Evolutionary conservation across 257 asterid genomes (phyloP).

Genomic region (Scutellaria galericulata): DNA sequence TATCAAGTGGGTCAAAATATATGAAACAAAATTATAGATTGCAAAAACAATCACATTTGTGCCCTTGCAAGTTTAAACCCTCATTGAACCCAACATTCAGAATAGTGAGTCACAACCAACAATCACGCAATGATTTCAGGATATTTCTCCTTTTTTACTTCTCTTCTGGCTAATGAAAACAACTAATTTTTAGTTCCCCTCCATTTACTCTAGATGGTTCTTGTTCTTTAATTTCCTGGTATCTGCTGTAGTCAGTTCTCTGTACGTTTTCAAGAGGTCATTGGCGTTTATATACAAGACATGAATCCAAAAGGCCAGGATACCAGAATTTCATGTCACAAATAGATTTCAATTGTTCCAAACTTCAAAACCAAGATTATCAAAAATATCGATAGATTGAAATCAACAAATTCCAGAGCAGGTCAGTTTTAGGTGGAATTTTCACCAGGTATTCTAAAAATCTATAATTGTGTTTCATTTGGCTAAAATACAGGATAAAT

Average conservation of each 20-base stretch:
- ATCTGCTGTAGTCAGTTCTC: not conserved
- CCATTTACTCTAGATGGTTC: not conserved
- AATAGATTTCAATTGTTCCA: not conserved
- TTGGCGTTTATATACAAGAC: not conserved
- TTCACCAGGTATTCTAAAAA: not conserved
- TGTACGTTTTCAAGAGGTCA: not conserved
- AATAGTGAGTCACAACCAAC: not conserved
- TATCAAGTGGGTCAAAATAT: not conserved
- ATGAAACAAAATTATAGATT: not conserved
- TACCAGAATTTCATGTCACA: constrained; percentile 2
- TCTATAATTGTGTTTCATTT: not conserved
- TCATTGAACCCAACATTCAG: not conserved
- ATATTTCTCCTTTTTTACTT: not conserved
- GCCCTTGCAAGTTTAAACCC: too few species aligned
- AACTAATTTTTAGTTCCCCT: not conserved
- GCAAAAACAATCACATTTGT: too few species aligned
- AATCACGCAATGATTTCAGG: not conserved
- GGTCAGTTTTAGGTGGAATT: not conserved
- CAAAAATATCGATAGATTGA: not conserved
- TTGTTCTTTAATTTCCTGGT: not conserved
- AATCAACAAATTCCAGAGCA: not conserved
- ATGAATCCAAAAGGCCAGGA: not conserved
- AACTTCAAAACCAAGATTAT: not conserved
- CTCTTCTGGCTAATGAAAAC: not conserved
- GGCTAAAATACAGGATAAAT: not conserved